phyloP scores from a whole-genome alignment of 2,329 filamentous ascomycete genomes.

The Penicillium fuscoglaucum region DNA sequence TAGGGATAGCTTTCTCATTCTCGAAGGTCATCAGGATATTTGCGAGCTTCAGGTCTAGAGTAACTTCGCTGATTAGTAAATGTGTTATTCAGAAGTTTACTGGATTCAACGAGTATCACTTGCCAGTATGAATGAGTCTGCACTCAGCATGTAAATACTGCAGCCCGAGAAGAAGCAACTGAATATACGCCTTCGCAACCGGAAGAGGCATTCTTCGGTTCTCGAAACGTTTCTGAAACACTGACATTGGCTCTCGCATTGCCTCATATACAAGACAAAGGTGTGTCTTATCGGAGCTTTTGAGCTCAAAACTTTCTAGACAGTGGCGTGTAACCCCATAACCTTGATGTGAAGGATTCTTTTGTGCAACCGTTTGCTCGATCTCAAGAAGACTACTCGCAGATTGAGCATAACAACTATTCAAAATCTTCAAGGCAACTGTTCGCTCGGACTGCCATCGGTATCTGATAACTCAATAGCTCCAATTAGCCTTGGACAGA shows the following conservation, averaged over 20 bases:
- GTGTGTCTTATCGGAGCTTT: slow-evolving; percentile 30
- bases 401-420: slow-evolving; percentile 19
- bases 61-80: neutral
- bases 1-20: slow-evolving; percentile 17
- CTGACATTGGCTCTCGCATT: slow-evolving; percentile 38
- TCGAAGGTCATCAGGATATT: slow-evolving; percentile 43
- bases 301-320: slow-evolving; percentile 26
- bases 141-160: slow-evolving; percentile 46
- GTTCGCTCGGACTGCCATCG: slow-evolving; percentile 15
- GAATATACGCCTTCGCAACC: slow-evolving; percentile 35
- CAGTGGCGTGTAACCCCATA: slow-evolving; percentile 20
- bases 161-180: slow-evolving; percentile 40
- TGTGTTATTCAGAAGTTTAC: neutral
- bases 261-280: slow-evolving; percentile 39
- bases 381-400: slow-evolving; percentile 26
- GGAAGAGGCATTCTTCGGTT: slow-evolving; percentile 28
- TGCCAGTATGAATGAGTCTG: slow-evolving; percentile 42
- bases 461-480: neutral
- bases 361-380: slow-evolving; percentile 29
- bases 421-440: slow-evolving; percentile 33
- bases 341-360: slow-evolving; percentile 29
- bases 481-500: neutral
- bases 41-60: slow-evolving; percentile 42
- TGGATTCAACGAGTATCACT: neutral
- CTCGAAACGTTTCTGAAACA: slow-evolving; percentile 31